These are phyloP conservation scores for Chalciporus chontae DNA, from an alignment of 768 basidiomycete species.

Conservation along the genomic window DNA sequence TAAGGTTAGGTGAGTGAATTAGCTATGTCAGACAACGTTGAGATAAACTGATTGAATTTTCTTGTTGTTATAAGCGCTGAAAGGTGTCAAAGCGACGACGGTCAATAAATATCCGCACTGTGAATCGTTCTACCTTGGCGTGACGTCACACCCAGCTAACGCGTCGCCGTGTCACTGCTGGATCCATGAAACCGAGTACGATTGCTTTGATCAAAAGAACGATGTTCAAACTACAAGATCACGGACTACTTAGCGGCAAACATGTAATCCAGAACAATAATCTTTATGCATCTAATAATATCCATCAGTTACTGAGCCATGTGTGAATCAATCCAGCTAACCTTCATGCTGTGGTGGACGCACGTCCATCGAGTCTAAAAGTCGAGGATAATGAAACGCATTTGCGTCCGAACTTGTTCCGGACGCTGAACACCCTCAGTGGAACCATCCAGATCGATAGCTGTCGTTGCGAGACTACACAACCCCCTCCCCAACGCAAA, in stretches of 20 bases:
- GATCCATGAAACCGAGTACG: background rate
- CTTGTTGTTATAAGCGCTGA: slow-evolving; percentile 11
- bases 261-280: slow-evolving; percentile 12
- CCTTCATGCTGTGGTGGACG: slow-evolving; percentile 19
- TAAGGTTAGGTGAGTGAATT: background rate
- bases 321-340: slow-evolving; percentile 1
- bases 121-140: slow-evolving; percentile 7
- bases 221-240: slow-evolving; percentile 26
- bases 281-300: slow-evolving; percentile 6
- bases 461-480: slow-evolving; percentile 2
- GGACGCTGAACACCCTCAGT: slow-evolving; percentile 5
- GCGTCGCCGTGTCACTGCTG: slow-evolving; percentile 7
- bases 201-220: slow-evolving; percentile 26
- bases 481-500: slow-evolving; percentile 2
- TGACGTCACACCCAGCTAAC: slow-evolving; percentile 34
- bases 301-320: slow-evolving; percentile 4
- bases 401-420: slow-evolving; percentile 7
- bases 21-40: background rate
- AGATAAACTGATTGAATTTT: background rate
- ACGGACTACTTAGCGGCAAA: slow-evolving; percentile 25
- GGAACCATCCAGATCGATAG: background rate
- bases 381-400: slow-evolving; percentile 4
- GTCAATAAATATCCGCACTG: slow-evolving; percentile 23
- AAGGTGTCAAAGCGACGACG: slow-evolving; percentile 22
- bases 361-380: slow-evolving; percentile 14